Conservation (phyloP, 805 yeast genomes). For the Cephaloascus albidus region DNA sequence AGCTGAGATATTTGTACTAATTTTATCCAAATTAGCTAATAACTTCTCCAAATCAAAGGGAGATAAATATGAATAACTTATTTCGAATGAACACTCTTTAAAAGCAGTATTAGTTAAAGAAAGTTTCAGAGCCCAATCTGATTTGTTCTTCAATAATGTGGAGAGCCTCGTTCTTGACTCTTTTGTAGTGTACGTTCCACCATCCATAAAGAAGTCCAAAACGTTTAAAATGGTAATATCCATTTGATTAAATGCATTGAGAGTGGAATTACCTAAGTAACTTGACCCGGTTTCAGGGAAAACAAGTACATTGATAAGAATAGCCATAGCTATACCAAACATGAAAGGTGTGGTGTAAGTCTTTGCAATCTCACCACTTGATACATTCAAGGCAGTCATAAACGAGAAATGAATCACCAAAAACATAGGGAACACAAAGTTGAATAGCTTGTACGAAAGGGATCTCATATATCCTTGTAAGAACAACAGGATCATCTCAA, state of each 20-base stretch:
- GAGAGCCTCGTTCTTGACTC: background rate
- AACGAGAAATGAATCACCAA: constrained; percentile 41
- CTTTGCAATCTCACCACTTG: constrained; percentile 20
- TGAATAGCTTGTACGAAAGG: constrained; percentile 34
- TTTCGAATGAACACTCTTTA: constrained; percentile 38
- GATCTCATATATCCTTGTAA: constrained; percentile 42
- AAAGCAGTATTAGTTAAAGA: constrained; percentile 16
- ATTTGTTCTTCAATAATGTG: no score
- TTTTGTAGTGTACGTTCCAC: background rate
- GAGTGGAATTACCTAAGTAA: constrained; percentile 32
- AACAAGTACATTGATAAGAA: constrained; percentile 30
- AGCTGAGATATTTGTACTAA: constrained; percentile 26
- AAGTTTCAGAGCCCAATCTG: background rate
- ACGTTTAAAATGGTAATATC: constrained; percentile 28
- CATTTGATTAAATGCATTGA: constrained; percentile 26
- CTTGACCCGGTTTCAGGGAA: constrained; percentile 47
- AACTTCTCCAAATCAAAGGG: constrained; percentile 29
- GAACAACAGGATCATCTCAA: constrained; percentile 36
- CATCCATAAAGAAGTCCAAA: constrained; percentile 22
- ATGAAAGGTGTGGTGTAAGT: constrained; percentile 33
- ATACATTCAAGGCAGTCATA: constrained; percentile 18
- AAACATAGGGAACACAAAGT: constrained; percentile 37
- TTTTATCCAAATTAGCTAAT: constrained; percentile 18
- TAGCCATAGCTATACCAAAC: constrained; percentile 32
- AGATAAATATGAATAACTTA: constrained; percentile 36